These are phyloP conservation scores for Rhodotorula glutinis DNA, from an alignment of 1,284 basidiomycete genomes.

Conservation along the genomic window DNA sequence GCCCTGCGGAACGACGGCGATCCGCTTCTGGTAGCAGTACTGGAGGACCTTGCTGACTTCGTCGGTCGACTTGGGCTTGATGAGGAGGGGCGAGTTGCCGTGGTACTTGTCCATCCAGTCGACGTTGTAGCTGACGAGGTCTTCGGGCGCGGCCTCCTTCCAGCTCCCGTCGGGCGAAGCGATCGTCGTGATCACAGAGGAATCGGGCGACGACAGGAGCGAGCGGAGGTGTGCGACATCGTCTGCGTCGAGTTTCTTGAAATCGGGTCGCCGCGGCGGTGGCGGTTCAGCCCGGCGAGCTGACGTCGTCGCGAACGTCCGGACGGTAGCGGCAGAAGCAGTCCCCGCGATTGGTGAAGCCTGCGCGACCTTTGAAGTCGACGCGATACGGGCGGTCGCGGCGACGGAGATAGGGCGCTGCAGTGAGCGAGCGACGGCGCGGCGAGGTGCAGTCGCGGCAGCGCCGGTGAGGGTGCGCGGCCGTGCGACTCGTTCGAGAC, in stretches of 20 bases:
- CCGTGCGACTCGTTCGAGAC: too few species aligned
- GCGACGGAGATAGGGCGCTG: not conserved
- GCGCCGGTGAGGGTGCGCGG: not conserved
- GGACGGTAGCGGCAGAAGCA: not conserved
- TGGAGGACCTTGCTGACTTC: conserved; percentile 80
- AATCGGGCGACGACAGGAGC: conserved; percentile 50
- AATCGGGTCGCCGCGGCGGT: conserved; percentile 41
- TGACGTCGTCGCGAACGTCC: conserved; percentile 6
- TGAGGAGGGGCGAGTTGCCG: conserved; percentile 75
- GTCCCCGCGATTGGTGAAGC: not conserved
- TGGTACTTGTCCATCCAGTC: conserved; percentile 99
- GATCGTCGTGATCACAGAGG: conserved; percentile 53
- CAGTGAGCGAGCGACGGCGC: not conserved
- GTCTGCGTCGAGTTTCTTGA: conserved; percentile 51
- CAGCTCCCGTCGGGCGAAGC: conserved; percentile 29
- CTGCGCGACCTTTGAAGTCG: not conserved
- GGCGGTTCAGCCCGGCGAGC: conserved; percentile 3
- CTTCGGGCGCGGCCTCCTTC: conserved; percentile 47
- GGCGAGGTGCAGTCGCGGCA: too few species aligned
- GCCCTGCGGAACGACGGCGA: conserved; percentile 92
- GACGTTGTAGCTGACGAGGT: conserved; percentile 77
- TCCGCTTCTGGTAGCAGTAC: conserved; percentile 72
- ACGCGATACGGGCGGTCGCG: not conserved
- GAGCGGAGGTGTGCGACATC: conserved; percentile 53
- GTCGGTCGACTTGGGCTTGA: conserved; percentile 82